phyloP scores from a whole-genome alignment of 73 alveolate species.

The Symbiodinium pilosum region DNA sequence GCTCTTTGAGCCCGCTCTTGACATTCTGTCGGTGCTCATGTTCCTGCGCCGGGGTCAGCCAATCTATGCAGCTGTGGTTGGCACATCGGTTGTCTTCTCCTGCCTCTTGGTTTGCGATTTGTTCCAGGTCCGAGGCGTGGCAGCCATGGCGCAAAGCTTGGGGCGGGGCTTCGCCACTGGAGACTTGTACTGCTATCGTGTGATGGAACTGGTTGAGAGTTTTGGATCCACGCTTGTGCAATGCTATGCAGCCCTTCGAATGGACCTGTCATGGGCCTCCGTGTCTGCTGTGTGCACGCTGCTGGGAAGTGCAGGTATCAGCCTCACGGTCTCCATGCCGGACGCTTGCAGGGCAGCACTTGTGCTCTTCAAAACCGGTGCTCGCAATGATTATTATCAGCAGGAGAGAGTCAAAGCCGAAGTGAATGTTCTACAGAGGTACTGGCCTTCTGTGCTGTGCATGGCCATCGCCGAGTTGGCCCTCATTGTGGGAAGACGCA shows the following conservation, averaged over 20 bases:
- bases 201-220: not conserved
- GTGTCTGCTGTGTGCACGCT: not conserved
- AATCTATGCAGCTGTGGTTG: not conserved
- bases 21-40: not conserved
- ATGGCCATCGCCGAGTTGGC: not conserved
- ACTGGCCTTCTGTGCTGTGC: not conserved
- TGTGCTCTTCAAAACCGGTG: not conserved
- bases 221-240: not conserved
- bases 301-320: not conserved
- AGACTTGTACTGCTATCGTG: not conserved
- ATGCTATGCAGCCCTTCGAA: not conserved
- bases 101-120: not conserved
- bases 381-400: not conserved
- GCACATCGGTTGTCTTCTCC: not conserved
- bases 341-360: not conserved
- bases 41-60: not conserved
- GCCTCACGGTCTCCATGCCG: not conserved
- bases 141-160: not conserved
- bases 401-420: not conserved
- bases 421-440: not conserved
- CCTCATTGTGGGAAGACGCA: not conserved
- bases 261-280: not conserved
- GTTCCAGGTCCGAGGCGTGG: not conserved
- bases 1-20: constrained; percentile 5
- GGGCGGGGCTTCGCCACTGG: not conserved